Conservation (phyloP, 2,329 filamentous ascomycete species). For the Colletotrichum gloeosporioides region DNA sequence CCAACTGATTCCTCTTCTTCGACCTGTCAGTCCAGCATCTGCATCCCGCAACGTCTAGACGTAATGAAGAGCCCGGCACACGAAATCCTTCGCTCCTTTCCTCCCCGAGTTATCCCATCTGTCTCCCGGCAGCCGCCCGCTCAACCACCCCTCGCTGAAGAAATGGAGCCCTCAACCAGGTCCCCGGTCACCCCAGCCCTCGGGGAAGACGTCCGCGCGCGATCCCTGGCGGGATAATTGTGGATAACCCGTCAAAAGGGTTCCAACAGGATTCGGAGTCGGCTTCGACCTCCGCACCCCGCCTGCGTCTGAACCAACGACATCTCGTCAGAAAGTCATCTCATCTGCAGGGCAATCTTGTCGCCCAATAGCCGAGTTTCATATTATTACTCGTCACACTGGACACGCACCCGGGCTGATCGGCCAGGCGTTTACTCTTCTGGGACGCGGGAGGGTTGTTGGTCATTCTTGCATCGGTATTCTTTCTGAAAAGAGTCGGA, state of each 20-base stretch:
- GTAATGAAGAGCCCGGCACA: neutral
- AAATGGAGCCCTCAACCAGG: neutral
- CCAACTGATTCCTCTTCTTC: neutral
- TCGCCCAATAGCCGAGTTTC: neutral
- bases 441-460: neutral
- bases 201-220: neutral
- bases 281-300: neutral
- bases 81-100: neutral
- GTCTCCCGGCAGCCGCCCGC: neutral
- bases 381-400: neutral
- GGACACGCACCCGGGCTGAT: neutral
- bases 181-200: neutral
- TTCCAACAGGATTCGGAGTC: neutral
- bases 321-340: neutral
- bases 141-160: neutral
- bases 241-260: neutral
- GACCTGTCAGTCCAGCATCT: neutral
- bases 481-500: neutral
- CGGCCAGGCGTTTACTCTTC: neutral
- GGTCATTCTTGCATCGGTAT: neutral
- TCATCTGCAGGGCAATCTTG: neutral
- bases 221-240: neutral
- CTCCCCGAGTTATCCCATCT: fast-evolving
- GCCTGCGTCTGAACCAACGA: neutral
- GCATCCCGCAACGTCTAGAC: neutral